These are phyloP conservation scores for Balakata baccata DNA, from an alignment of 345 rosid genomes.

Conservation along the genomic window DNA sequence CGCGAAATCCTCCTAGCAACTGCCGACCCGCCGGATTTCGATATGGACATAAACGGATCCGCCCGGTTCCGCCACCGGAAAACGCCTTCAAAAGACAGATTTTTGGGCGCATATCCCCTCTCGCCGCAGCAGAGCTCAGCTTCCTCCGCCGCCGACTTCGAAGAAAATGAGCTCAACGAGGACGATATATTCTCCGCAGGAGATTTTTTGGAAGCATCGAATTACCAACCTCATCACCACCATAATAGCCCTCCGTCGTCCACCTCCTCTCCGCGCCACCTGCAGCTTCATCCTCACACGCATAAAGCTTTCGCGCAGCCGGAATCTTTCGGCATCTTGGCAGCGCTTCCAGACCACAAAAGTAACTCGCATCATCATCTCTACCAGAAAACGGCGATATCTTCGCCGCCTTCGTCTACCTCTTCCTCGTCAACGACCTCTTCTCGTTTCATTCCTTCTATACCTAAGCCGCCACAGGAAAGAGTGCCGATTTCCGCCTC, in stretches of 20 bases:
- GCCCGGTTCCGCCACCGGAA: conserved; percentile 33
- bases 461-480: conserved; percentile 70
- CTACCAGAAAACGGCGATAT: conserved; percentile 50
- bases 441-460: conserved; percentile 52
- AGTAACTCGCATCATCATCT: conserved; percentile 33
- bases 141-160: conserved; percentile 28
- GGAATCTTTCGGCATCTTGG: conserved; percentile 72
- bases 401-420: conserved; percentile 30
- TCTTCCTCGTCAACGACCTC: conserved; percentile 44
- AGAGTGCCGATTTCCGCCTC: conserved; percentile 24
- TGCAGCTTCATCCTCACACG: conserved; percentile 11
- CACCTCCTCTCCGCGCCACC: conserved; percentile 19
- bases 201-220: conserved; percentile 40
- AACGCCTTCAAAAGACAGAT: conserved; percentile 33
- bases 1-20: background rate
- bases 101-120: conserved; percentile 33
- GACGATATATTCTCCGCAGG: conserved; percentile 61
- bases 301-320: conserved; percentile 5
- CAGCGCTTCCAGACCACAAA: conserved; percentile 56
- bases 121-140: conserved; percentile 21
- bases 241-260: conserved; percentile 33
- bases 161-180: conserved; percentile 59
- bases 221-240: conserved; percentile 6
- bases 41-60: conserved; percentile 37
- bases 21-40: background rate